Base-by-base conservation (phyloP, 2,329 filamentous ascomycete species). In the Cladosporium sp. region DNA sequence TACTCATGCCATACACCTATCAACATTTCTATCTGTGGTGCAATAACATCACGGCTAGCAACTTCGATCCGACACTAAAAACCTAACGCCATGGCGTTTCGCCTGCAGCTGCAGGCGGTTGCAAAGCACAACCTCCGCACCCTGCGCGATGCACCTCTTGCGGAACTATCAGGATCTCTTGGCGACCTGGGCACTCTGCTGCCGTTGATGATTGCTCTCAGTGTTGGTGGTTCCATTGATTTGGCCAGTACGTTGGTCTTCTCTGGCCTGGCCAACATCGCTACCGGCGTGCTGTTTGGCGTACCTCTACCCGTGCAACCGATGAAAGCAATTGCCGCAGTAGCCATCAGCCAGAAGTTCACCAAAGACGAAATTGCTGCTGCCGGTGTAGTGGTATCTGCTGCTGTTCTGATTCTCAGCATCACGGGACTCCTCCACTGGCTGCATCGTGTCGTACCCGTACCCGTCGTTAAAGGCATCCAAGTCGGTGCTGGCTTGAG, bases 241-340 rank as follows among this genome's bases (percentile, higher is more conserved):
- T 85, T 98, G 1, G 88, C 91, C 29, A 89, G 89, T 57, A 97
- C 94, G 0, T 85, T 98, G 0, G 86, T 98, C 6, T 95, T 97
- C 76, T 93, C 92, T 0, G 95, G 95, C 1, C 74, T 93, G 11
- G 94, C 90, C 78, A 98, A 98, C 73, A 86, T 97, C 64, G 73
- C 91, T 14, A 97, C 93, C 0, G 95, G 94, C 21, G 75, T 89
- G 1, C 79, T 89, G 35, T 98, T 97, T 73, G 94, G 94, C 7
- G 90, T 98, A 49, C 94, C 94, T 2, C 80, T 97, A 3, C 93
- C 93, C 0, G 93, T 97, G 0, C 93, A 97, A 80, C 93, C 93
- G 0, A 90, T 90, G 88, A 90, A 90, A 84, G 93, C 94, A 44
- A 96, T 98, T 67, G 93, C 93, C 6, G 91, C 93, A 0, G 91